Evolutionary conservation across 1,284 basidiomycete genomes (phyloP).

Genomic region (Golubevia sp.): DNA sequence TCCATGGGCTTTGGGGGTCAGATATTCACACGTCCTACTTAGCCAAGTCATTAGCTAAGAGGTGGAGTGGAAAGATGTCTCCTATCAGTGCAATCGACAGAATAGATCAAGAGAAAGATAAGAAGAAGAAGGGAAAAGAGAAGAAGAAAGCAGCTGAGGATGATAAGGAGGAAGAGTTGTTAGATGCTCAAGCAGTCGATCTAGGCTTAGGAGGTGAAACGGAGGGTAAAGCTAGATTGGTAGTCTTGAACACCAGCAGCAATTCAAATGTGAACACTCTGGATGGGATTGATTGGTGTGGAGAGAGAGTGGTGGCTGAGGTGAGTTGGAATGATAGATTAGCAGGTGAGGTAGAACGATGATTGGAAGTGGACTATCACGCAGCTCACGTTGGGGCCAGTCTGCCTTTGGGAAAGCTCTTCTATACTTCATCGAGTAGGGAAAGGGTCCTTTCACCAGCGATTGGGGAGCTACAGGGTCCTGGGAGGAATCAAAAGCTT

Average conservation of each 20-base stretch:
- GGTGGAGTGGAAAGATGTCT: slow-evolving; percentile 1
- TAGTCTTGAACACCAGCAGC: slow-evolving; percentile 30
- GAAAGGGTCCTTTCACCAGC: too few species aligned
- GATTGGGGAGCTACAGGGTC: too few species aligned
- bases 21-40: slow-evolving; percentile 26
- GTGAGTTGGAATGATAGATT: neutral
- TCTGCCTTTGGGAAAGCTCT: too few species aligned
- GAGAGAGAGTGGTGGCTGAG: slow-evolving; percentile 30
- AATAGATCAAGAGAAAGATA: slow-evolving; percentile 2
- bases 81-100: slow-evolving; percentile 2
- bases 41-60: slow-evolving; percentile 18
- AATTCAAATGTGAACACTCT: slow-evolving; percentile 31
- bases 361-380: too few species aligned
- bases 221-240: slow-evolving; percentile 3
- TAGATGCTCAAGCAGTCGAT: neutral
- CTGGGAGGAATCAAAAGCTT: too few species aligned
- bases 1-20: slow-evolving; percentile 44
- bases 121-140: slow-evolving; percentile 1
- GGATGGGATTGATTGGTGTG: slow-evolving; percentile 50
- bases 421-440: too few species aligned
- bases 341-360: too few species aligned
- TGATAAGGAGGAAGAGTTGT: neutral
- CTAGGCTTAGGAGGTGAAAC: neutral
- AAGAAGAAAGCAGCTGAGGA: neutral
- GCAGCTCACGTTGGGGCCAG: too few species aligned